Evolutionary conservation across 148 eudicot genomes (phyloP).

Genomic region (Gaultheria prostrata): DNA sequence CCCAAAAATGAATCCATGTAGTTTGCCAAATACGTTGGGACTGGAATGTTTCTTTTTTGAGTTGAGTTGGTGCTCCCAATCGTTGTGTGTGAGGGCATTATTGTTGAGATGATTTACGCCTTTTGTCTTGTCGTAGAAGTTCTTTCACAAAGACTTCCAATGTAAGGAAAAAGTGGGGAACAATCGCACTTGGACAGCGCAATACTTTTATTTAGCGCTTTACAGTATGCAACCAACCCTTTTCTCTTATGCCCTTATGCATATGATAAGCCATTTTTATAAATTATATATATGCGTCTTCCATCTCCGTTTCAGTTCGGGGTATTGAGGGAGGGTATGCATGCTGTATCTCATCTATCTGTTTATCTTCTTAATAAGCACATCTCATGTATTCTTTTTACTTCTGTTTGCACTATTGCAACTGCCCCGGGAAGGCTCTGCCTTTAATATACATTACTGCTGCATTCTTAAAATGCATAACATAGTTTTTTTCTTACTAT

Average conservation of each 20-base stretch:
- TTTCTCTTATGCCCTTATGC: neutral
- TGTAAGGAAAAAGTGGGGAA: too few species aligned
- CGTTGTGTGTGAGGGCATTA: neutral
- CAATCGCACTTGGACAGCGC: neutral
- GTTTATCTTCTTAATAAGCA: neutral
- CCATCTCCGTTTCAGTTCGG: neutral
- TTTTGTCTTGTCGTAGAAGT: neutral
- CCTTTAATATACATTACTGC: neutral
- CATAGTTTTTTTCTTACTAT: conserved; percentile 5
- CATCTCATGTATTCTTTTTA: neutral
- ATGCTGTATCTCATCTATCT: neutral
- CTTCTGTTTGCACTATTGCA: neutral
- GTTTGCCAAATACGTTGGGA: neutral
- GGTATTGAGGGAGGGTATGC: neutral
- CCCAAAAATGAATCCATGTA: neutral
- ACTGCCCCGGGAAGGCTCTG: neutral
- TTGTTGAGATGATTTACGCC: neutral
- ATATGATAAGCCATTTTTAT: neutral
- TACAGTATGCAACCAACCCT: neutral
- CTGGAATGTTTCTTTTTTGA: neutral
- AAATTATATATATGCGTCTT: neutral
- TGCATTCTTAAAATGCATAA: conserved; percentile 11
- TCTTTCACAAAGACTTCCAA: too few species aligned
- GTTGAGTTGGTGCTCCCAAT: neutral
- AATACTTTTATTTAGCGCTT: neutral